Evolutionary conservation across 2,329 filamentous ascomycete genomes (phyloP), one percentile per base, ranked within the genome.

Genomic region (Trichoderma cornu-damae): DNA sequence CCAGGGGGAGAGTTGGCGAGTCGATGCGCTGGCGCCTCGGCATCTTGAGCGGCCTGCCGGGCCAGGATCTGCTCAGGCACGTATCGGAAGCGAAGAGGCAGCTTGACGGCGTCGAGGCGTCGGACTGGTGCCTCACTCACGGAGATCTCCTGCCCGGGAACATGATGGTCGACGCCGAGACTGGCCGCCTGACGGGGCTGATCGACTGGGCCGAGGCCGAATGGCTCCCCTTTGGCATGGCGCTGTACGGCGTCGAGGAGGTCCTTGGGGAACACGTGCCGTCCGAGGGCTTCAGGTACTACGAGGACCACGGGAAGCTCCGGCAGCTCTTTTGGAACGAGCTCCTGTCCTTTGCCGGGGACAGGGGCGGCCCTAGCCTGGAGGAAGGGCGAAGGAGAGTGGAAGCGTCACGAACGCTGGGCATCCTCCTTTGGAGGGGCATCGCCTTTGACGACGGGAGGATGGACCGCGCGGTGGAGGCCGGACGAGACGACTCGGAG

Each of bases 181-280:
- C 73, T 0, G 79, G 78, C 53, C 55, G 62, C 2, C 64, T 86
- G 6, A 72, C 65, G 0, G 85, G 83, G 1, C 59, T 87, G 1
- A 73, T 87, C 0, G 85, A 87, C 64, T 87, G 84, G 84, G 81
- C 81, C 0, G 84, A 87, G 64, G 82, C 79, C 0, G 83, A 86
- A 64, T 77, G 72, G 59, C 66, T 85, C 7, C 83, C 83, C 0
- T 83, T 85, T 62, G 84, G 84, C 0, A 72, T 80, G 3, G 79
- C 78, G 24, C 67, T 85, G 42, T 86, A 85, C 62, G 83, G 83
- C 0, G 67, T 86, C 0, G 83, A 87, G 64, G 77, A 83, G 66
- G 64, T 86, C 1, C 70, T 87, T 0, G 82, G 83, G 0, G 70
- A 73, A 57, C 64, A 77, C n/a, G 66, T 63, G 8, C 32, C 62